These are phyloP conservation scores for Talaromyces liani DNA, from an alignment of 495 filamentous ascomycete species.

Conservation along the genomic window DNA sequence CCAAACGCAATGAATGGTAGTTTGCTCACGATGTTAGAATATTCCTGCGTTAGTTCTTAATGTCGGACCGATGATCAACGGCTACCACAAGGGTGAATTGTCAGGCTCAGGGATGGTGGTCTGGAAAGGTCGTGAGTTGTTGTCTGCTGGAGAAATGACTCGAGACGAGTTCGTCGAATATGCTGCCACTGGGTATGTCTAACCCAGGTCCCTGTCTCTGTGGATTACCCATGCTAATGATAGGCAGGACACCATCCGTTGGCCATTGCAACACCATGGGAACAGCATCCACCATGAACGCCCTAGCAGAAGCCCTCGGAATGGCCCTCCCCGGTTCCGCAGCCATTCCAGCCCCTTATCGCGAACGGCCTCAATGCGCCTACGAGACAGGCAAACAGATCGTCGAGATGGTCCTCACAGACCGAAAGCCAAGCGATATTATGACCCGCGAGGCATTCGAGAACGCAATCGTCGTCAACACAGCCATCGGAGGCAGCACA, in stretches of 20 bases:
- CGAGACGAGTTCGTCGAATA: constrained; percentile 41
- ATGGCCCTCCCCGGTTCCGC: constrained; percentile 51
- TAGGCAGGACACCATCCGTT: constrained; percentile 36
- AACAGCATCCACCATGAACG: constrained; percentile 52
- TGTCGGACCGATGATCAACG: constrained; percentile 50
- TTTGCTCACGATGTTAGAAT: constrained; percentile 23
- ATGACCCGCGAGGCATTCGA: constrained; percentile 50
- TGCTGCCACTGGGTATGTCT: constrained; percentile 36
- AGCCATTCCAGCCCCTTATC: constrained; percentile 46
- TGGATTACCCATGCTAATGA: background rate
- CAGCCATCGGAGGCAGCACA: constrained; percentile 48
- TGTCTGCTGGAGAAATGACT: constrained; percentile 44
- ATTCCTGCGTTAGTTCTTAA: constrained; percentile 50
- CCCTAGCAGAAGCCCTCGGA: constrained; percentile 46
- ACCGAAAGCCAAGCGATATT: constrained; percentile 48
- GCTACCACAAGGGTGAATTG: constrained; percentile 34
- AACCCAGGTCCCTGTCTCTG: background rate
- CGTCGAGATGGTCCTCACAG: constrained; percentile 46
- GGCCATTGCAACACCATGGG: constrained; percentile 54
- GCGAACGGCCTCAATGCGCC: constrained; percentile 44
- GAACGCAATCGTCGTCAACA: constrained; percentile 46
- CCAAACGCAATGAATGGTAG: background rate
- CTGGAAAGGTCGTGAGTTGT: constrained; percentile 46
- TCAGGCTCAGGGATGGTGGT: constrained; percentile 41
- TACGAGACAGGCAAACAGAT: constrained; percentile 47